Evolutionary conservation across 78 protist genomes (phyloP).

Genomic region (Anaeramoeba flamelloides): DNA sequence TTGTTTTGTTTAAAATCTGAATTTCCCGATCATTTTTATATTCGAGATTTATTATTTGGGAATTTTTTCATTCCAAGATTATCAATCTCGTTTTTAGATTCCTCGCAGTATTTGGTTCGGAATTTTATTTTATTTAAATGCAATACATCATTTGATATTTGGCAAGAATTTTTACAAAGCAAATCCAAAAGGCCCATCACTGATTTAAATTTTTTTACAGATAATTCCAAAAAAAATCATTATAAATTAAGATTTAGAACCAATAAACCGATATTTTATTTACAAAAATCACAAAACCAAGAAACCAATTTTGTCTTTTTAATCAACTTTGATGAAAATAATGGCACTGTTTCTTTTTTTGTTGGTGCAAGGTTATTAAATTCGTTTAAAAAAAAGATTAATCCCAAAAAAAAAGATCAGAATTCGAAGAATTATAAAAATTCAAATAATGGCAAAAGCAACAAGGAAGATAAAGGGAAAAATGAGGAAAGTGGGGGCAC

Average conservation of each 20-base stretch:
- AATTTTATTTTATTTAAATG: neutral
- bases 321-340: neutral
- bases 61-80: neutral
- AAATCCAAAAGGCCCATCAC: neutral
- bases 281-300: neutral
- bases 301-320: neutral
- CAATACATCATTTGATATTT: neutral
- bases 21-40: neutral
- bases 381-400: no score
- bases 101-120: neutral
- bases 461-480: no score
- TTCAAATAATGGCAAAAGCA: no score
- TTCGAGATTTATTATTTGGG: neutral
- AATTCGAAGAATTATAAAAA: no score
- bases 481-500: no score
- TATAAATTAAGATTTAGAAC: neutral
- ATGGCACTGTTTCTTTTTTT: neutral
- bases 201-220: neutral
- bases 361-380: no score
- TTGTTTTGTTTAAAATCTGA: no score
- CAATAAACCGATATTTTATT: neutral
- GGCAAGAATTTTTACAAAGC: neutral
- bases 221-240: neutral
- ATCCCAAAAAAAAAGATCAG: no score
- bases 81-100: neutral